A percentile compares a stretch with the other conserved stretches of the same genome.
Conservation (phyloP, 306 rosid species). For the Acacia acuminata region DNA sequence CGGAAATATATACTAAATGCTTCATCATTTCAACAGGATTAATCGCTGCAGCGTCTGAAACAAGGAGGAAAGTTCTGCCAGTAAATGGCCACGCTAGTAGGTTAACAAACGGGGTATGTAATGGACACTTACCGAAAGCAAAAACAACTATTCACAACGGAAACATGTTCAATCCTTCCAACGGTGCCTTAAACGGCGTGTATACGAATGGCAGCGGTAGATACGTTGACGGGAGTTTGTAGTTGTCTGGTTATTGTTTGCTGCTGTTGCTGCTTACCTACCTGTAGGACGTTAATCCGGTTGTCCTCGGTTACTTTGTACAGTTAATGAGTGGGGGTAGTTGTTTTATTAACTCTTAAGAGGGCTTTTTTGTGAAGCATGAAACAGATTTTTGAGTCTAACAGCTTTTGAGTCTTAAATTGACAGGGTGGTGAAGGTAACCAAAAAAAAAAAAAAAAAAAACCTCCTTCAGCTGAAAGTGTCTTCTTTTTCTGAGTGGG, state of each 20-base stretch:
- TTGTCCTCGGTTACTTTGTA: conserved; percentile 62
- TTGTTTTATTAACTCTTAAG: conserved; percentile 48
- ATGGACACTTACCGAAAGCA: conserved; percentile 47
- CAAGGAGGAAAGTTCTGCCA: conserved; percentile 28
- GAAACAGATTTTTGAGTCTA: conserved; percentile 62
- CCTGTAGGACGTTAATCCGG: conserved; percentile 42
- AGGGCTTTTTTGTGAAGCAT: conserved; percentile 45
- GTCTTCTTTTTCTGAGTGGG: conserved; percentile 43
- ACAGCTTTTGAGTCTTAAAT: conserved; percentile 52
- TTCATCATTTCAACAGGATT: conserved; percentile 52
- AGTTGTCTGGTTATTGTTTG: conserved; percentile 3
- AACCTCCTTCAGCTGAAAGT: conserved; percentile 38
- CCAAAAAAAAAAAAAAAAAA: not conserved
- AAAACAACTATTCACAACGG: conserved; percentile 58
- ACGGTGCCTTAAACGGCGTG: conserved; percentile 60
- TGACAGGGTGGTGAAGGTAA: conserved; percentile 51
- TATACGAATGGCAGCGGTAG: conserved; percentile 55
- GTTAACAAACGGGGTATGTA: conserved; percentile 42
- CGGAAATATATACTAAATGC: not conserved
- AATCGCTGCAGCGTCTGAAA: conserved; percentile 67
- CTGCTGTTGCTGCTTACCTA: conserved; percentile 12
- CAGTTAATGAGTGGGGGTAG: conserved; percentile 87
- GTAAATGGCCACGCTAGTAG: conserved; percentile 38
- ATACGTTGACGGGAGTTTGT: conserved; percentile 45
- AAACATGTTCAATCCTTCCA: conserved; percentile 49